A percentile compares a stretch with the other conserved stretches of the same genome.
Conservation (phyloP, 805 yeast genomes). For the Kodamaea kaohsiungensis region DNA sequence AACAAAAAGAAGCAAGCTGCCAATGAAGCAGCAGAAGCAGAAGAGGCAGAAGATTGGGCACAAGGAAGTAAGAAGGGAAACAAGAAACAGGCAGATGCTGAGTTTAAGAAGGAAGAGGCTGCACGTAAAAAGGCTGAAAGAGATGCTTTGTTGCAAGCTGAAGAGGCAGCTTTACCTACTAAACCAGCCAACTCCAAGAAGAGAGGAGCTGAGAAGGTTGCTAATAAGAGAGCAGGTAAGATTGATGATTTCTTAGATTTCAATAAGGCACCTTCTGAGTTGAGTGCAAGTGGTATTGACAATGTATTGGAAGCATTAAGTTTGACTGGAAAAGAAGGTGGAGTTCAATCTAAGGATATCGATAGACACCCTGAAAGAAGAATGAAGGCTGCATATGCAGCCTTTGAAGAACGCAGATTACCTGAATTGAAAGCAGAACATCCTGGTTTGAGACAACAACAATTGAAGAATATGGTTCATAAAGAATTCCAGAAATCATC, state of each 20-base stretch:
- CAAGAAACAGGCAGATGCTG: slow-evolving; percentile 69
- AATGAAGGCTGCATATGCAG: slow-evolving; percentile 75
- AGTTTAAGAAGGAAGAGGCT: slow-evolving; percentile 72
- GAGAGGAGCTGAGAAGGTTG: slow-evolving; percentile 70
- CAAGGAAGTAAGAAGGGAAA: slow-evolving; percentile 69
- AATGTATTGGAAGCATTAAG: slow-evolving; percentile 77
- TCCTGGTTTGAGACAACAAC: slow-evolving; percentile 80
- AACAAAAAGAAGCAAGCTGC: slow-evolving; percentile 55
- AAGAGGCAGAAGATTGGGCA: slow-evolving; percentile 67
- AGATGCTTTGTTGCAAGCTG: slow-evolving; percentile 63
- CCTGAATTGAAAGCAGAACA: slow-evolving; percentile 75
- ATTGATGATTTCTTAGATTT: slow-evolving; percentile 67
- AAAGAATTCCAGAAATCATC: slow-evolving; percentile 82
- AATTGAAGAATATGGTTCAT: slow-evolving; percentile 67
- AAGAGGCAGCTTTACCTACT: slow-evolving; percentile 62
- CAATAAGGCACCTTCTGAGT: slow-evolving; percentile 49
- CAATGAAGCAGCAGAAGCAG: slow-evolving; percentile 46
- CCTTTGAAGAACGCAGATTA: slow-evolving; percentile 67
- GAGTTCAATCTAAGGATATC: slow-evolving; percentile 59
- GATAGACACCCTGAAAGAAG: slow-evolving; percentile 91
- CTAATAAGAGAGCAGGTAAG: slow-evolving; percentile 58
- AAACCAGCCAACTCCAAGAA: slow-evolving; percentile 55
- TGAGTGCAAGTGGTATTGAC: slow-evolving; percentile 75
- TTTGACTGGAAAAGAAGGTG: slow-evolving; percentile 57
- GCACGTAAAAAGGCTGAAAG: slow-evolving; percentile 81